phyloP scores from a whole-genome alignment of 257 asterid genomes.

The Paulownia fortunei region DNA sequence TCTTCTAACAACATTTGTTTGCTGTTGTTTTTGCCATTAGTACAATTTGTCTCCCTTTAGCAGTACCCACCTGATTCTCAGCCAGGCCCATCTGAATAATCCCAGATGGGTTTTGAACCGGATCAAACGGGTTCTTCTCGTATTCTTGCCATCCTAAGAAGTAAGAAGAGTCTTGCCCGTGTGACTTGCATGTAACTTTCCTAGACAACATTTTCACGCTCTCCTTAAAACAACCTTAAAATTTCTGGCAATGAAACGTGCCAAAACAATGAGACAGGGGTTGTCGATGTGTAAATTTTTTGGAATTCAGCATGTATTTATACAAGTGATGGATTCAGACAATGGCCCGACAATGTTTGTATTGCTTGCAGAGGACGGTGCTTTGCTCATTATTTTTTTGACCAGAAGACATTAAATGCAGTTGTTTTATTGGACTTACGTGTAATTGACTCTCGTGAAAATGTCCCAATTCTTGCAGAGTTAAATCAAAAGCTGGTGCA shows the following conservation, averaged over 20 bases:
- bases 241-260: not conserved
- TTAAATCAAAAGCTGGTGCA: not conserved
- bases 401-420: conserved; percentile 8
- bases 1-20: not conserved
- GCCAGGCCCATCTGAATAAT: conserved; percentile 66
- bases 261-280: not conserved
- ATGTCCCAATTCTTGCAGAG: conserved; percentile 1
- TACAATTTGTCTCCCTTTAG: too few species aligned
- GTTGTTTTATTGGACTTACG: conserved; percentile 29
- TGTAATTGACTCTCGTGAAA: not conserved
- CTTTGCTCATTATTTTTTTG: not conserved
- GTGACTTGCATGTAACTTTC: conserved; percentile 55
- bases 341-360: conserved; percentile 34
- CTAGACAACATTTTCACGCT: conserved; percentile 47
- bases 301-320: conserved; percentile 16
- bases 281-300: conserved; percentile 3
- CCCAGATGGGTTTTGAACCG: conserved; percentile 48
- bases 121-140: conserved; percentile 52
- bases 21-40: not conserved
- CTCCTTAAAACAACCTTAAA: conserved; percentile 5
- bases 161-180: conserved; percentile 62
- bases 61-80: conserved; percentile 49
- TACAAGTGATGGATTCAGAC: conserved; percentile 16
- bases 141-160: conserved; percentile 58
- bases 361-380: conserved; percentile 16